Evolutionary conservation across 2,329 filamentous ascomycete genomes (phyloP), one percentile per base, ranked within the genome.

Genomic region (Talaromyces sp.): DNA sequence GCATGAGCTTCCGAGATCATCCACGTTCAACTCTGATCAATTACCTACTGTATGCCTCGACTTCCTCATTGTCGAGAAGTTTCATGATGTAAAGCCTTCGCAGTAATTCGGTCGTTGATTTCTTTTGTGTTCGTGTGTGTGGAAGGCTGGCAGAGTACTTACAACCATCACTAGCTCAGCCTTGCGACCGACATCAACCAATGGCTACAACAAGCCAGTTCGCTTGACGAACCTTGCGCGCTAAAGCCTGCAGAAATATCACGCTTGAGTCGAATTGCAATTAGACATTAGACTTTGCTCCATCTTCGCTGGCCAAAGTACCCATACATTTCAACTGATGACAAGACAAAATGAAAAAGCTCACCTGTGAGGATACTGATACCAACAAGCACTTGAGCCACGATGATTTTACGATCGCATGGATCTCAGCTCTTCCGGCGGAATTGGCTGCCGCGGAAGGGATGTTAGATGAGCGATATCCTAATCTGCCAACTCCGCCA

Each of bases 401-500:
- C n/a, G 13, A 37, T 49, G 62, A 63, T 41, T 63, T 58, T 54
- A 58, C 66, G 10, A 60, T 68, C 9, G 66, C 43, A 49, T 68
- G 66, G 66, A 58, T 68, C 24, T 65, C 47, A 19, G 66, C 66
- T 13, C 49, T 68, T 22, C 62, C 66, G 11, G 19, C 49, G 2
- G 66, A 68, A 24, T 37, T 60, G 43, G 63, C 52, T 9, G 66
- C 57, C 45, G 66, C 66, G 3, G 41, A 60, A 45, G 65, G 33
- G 5, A 63, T 67, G 64, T 60, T 68, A n/a, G 63, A 68, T 37
- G 67, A 68, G 22, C 31, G 19, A 19, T 10, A 31, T 50, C 47
- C 47, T 1, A 14, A 50, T 62, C 39, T 54, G 47, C 47, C 47
- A 16, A 41, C 60, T 19, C 24, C 14, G 8, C 47, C 13, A 27